These are phyloP conservation scores for Rhodotorula sp. DNA, from an alignment of 1,284 basidiomycete genomes.

Conservation along the genomic window DNA sequence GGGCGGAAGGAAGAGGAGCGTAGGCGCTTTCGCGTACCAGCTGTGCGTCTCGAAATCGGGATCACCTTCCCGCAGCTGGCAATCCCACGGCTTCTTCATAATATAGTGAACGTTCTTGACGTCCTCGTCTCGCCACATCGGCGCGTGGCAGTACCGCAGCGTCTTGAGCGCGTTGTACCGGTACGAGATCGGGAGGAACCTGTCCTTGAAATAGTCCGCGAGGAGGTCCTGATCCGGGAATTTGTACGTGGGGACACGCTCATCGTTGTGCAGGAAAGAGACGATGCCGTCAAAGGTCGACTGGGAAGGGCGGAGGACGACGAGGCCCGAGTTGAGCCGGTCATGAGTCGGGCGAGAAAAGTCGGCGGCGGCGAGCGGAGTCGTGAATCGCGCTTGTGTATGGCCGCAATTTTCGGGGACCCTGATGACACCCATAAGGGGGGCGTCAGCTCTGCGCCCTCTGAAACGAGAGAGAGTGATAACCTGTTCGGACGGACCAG, in stretches of 20 bases:
- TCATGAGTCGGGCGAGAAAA: slow-evolving; percentile 67
- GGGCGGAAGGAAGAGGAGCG: neutral
- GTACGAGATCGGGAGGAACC: slow-evolving; percentile 53
- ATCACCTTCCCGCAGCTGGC: slow-evolving; percentile 53
- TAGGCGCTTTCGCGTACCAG: slow-evolving; percentile 24
- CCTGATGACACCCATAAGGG: slow-evolving; percentile 57
- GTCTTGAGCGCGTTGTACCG: slow-evolving; percentile 83
- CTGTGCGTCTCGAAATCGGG: slow-evolving; percentile 52
- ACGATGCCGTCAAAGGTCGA: slow-evolving; percentile 61
- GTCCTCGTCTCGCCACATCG: slow-evolving; percentile 74
- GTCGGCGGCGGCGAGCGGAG: slow-evolving; percentile 47
- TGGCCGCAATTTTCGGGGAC: slow-evolving; percentile 81
- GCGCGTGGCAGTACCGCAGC: slow-evolving; percentile 64
- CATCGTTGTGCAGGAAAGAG: slow-evolving; percentile 65
- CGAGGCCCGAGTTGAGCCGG: slow-evolving; percentile 83
- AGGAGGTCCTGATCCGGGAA: slow-evolving; percentile 95
- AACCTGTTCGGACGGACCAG: slow-evolving; percentile 61
- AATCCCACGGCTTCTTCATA: slow-evolving; percentile 58
- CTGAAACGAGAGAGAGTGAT: neutral
- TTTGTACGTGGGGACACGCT: slow-evolving; percentile 65
- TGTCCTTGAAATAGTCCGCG: slow-evolving; percentile 70
- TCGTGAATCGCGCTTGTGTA: slow-evolving; percentile 57
- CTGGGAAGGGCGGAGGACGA: slow-evolving; percentile 71
- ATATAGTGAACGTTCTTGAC: slow-evolving; percentile 56
- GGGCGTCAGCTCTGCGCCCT: neutral